Conservation (phyloP, 257 asterid genomes). For the Petunia secreta region DNA sequence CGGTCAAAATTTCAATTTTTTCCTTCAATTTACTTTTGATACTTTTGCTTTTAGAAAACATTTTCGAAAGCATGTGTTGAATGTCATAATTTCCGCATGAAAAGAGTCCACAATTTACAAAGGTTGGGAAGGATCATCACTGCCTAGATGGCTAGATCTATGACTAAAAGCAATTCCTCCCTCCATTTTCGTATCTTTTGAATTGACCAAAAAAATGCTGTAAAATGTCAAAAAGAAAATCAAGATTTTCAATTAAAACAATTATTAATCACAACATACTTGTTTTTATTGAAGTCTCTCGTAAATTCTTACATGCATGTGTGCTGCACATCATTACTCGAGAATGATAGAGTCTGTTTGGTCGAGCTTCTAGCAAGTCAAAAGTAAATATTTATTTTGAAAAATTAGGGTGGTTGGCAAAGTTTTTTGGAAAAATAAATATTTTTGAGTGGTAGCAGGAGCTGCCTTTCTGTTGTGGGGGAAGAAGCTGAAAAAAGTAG, state of each 20-base stretch:
- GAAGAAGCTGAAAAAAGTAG: too few species aligned
- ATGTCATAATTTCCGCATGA: slow-evolving; percentile 8
- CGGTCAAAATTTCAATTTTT: background rate
- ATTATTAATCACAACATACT: background rate
- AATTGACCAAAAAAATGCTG: background rate
- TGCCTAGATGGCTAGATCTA: background rate
- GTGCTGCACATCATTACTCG: too few species aligned
- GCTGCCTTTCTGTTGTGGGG: too few species aligned
- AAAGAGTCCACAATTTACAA: background rate
- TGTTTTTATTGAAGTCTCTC: too few species aligned
- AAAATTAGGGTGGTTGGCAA: too few species aligned
- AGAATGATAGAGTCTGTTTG: too few species aligned
- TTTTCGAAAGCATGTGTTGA: background rate
- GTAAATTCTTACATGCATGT: too few species aligned
- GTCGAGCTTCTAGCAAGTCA: too few species aligned
- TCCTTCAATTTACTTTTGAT: background rate
- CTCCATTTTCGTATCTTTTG: background rate
- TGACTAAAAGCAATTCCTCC: background rate
- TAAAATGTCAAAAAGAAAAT: background rate
- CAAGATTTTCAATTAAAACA: background rate
- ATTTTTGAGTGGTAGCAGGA: too few species aligned
- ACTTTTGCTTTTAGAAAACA: slow-evolving; percentile 7
- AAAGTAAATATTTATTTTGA: too few species aligned
- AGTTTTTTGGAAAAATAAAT: too few species aligned
- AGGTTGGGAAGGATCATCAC: background rate